Evolutionary conservation across 441 rosid genomes (phyloP).

Genomic region (Omphalea diandra): DNA sequence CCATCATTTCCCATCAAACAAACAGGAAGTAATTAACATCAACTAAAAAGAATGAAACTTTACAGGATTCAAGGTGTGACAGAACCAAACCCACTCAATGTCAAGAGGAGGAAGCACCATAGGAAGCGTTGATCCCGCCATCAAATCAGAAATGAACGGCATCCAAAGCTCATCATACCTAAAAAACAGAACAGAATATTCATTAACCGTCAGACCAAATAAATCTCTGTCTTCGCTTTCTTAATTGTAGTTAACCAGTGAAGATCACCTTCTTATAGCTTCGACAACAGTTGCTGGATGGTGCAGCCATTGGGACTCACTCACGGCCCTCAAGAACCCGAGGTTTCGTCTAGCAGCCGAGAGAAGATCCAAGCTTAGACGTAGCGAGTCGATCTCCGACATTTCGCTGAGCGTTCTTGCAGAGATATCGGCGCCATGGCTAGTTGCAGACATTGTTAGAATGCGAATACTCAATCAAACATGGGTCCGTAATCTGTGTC

Average conservation of each 20-base stretch:
- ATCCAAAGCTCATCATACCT: conserved; percentile 95
- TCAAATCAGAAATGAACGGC: conserved; percentile 82
- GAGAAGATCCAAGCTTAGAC: conserved; percentile 58
- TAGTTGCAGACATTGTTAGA: conserved; percentile 28
- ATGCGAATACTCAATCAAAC: not conserved
- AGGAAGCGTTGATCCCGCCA: conserved; percentile 57
- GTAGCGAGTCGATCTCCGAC: conserved; percentile 48
- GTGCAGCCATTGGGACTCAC: conserved; percentile 70
- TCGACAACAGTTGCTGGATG: conserved; percentile 44
- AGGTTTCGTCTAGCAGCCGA: conserved; percentile 64
- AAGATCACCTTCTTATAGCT: conserved; percentile 68
- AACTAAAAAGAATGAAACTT: not conserved
- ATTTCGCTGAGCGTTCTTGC: conserved; percentile 59
- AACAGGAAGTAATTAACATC: conserved; percentile 26
- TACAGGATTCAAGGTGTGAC: conserved; percentile 87
- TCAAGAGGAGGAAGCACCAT: conserved; percentile 83
- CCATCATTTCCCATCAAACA: conserved; percentile 29
- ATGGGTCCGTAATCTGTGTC: not conserved
- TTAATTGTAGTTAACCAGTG: too few relatives aligned
- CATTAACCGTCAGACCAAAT: conserved; percentile 20
- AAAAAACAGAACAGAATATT: conserved; percentile 7
- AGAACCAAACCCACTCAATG: conserved; percentile 96
- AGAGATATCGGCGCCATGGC: conserved; percentile 20
- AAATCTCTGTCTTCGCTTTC: too few relatives aligned
- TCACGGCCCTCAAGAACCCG: conserved; percentile 55